These are phyloP conservation scores for Cryphonectria carpinicola DNA, from an alignment of 2,329 filamentous ascomycete genomes.

Conservation along the genomic window DNA sequence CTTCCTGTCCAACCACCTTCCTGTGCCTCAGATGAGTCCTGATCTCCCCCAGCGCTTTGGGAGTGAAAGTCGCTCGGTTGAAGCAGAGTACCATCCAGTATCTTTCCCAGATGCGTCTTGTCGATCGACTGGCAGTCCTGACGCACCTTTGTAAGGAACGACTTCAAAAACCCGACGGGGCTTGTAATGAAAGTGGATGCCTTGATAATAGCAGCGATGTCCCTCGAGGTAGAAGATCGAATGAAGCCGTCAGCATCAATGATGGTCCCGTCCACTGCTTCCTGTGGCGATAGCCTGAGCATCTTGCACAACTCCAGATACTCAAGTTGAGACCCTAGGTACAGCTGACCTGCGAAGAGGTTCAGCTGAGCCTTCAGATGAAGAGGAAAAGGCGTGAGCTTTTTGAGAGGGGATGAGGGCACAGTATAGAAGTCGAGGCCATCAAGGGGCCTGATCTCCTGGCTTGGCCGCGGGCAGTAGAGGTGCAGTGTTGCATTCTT, in stretches of 20 bases:
- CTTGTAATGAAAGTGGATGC: slow-evolving; percentile 37
- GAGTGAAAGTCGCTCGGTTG: slow-evolving; percentile 24
- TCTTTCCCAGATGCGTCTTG: slow-evolving; percentile 47
- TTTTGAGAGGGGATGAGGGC: slow-evolving; percentile 32
- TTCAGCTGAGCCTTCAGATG: slow-evolving; percentile 56
- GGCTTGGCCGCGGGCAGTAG: slow-evolving; percentile 52
- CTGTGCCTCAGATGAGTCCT: background rate
- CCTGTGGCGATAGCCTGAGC: slow-evolving; percentile 50
- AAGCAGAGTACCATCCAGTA: slow-evolving; percentile 40
- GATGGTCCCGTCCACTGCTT: slow-evolving; percentile 28
- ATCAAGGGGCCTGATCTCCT: slow-evolving; percentile 47
- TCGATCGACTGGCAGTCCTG: slow-evolving; percentile 43
- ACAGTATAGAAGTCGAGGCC: slow-evolving; percentile 48
- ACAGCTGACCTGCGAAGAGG: slow-evolving; percentile 70
- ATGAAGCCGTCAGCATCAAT: slow-evolving; percentile 43
- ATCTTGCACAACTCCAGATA: slow-evolving; percentile 57
- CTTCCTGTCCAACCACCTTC: background rate
- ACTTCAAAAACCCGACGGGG: slow-evolving; percentile 44
- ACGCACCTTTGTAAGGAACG: slow-evolving; percentile 42
- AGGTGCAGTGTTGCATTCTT: slow-evolving; percentile 49
- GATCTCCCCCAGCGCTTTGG: background rate
- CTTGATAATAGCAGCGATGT: slow-evolving; percentile 22
- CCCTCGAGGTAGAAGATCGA: background rate
- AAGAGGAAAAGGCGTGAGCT: slow-evolving; percentile 30
- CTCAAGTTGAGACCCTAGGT: slow-evolving; percentile 57